These are phyloP conservation scores for Gyromitra esculenta DNA, from an alignment of 2,329 filamentous ascomycete species.

Conservation along the genomic window DNA sequence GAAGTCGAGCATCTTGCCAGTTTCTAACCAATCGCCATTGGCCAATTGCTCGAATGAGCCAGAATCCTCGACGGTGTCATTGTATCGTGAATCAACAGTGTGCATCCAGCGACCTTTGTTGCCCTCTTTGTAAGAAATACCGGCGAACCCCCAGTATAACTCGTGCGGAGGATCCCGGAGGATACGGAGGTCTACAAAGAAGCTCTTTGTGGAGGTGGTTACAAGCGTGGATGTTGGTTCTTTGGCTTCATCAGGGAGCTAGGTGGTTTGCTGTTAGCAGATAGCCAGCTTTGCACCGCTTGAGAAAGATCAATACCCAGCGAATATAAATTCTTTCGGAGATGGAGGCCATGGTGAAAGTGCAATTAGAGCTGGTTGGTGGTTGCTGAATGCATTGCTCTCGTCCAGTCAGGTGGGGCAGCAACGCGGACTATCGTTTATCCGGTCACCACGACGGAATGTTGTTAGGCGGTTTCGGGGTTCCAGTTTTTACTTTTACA, in stretches of 20 bases:
- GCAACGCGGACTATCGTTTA: constrained; percentile 16
- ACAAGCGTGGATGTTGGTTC: constrained; percentile 74
- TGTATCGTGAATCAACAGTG: constrained; percentile 64
- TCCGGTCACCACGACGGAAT: background rate
- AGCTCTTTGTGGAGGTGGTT: constrained; percentile 68
- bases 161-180: constrained; percentile 54
- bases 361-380: background rate
- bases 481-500: background rate
- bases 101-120: constrained; percentile 44
- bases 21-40: constrained; percentile 66
- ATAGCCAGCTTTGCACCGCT: background rate
- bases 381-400: background rate
- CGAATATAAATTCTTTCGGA: constrained; percentile 70
- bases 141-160: constrained; percentile 69
- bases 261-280: constrained; percentile 11
- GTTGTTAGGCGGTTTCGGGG: background rate
- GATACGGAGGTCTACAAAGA: constrained; percentile 72
- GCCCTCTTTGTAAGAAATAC: constrained; percentile 35
- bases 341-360: constrained; percentile 60
- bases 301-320: constrained; percentile 59
- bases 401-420: background rate
- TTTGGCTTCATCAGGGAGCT: constrained; percentile 64
- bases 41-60: constrained; percentile 70
- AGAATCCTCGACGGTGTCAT: constrained; percentile 60
- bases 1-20: constrained; percentile 70